Percentiles rank a stretch among this genome's conserved stretches.
These are phyloP conservation scores for Paecilomyces sp. DNA, from an alignment of 2,329 filamentous ascomycete genomes.

Conservation along the genomic window DNA sequence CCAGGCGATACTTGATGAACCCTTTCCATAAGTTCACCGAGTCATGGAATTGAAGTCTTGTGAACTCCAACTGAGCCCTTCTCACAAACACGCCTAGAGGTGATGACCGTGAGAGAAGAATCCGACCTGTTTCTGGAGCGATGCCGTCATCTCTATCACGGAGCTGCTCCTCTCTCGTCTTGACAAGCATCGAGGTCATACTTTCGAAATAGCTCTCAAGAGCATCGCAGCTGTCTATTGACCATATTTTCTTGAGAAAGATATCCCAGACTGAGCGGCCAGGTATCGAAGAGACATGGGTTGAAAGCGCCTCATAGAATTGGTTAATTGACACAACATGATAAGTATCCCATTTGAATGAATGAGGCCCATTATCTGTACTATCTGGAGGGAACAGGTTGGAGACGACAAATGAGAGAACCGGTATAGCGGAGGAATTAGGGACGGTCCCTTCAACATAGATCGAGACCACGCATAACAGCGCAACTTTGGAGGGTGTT, in stretches of 20 bases:
- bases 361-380: slow-evolving; percentile 14
- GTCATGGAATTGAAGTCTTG: slow-evolving; percentile 72
- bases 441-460: slow-evolving; percentile 69
- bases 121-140: slow-evolving; percentile 42
- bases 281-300: slow-evolving; percentile 50
- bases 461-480: slow-evolving; percentile 72
- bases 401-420: slow-evolving; percentile 72
- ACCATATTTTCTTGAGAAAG: slow-evolving; percentile 76
- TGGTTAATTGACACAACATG: slow-evolving; percentile 34
- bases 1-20: slow-evolving; percentile 73
- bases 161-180: slow-evolving; percentile 55
- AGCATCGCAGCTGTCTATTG: slow-evolving; percentile 71
- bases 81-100: slow-evolving; percentile 77
- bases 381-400: slow-evolving; percentile 50
- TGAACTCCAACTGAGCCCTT: slow-evolving; percentile 70
- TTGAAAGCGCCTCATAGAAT: slow-evolving; percentile 41
- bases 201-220: slow-evolving; percentile 69
- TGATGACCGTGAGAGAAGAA: slow-evolving; percentile 64
- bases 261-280: slow-evolving; percentile 82
- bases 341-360: slow-evolving; percentile 19
- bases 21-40: slow-evolving; percentile 70
- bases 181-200: slow-evolving; percentile 52
- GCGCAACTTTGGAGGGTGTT: slow-evolving; percentile 79
- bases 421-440: slow-evolving; percentile 61
- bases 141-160: slow-evolving; percentile 48